phyloP scores from a whole-genome alignment of 495 filamentous ascomycete genomes.

The Darksidea phi region DNA sequence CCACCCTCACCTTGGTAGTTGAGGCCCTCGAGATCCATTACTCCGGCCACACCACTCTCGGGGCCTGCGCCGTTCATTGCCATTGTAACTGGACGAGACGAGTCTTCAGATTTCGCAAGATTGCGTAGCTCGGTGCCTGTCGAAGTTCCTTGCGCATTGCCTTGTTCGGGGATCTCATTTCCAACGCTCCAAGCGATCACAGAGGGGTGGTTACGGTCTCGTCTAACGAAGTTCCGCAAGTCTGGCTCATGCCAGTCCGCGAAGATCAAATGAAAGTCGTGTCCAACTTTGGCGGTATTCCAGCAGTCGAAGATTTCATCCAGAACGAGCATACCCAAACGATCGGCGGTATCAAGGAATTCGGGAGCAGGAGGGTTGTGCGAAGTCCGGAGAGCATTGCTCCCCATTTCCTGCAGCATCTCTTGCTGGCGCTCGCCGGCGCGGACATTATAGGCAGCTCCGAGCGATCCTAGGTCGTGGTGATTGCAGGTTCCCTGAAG shows the following conservation, averaged over 20 bases:
- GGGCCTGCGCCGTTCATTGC: slow-evolving; percentile 46
- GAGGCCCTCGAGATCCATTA: slow-evolving; percentile 48
- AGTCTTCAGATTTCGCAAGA: slow-evolving; percentile 49
- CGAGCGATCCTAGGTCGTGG: slow-evolving; percentile 51
- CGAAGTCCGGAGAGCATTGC: slow-evolving; percentile 51
- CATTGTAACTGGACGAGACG: slow-evolving; percentile 44
- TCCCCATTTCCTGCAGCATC: slow-evolving; percentile 50
- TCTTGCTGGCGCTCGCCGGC: slow-evolving; percentile 49
- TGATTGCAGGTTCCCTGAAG: slow-evolving; percentile 51
- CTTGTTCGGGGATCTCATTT: slow-evolving; percentile 51
- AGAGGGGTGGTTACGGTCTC: slow-evolving; percentile 55
- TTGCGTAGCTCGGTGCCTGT: slow-evolving; percentile 20
- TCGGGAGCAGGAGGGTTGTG: slow-evolving; percentile 38
- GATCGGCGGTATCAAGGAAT: slow-evolving; percentile 20
- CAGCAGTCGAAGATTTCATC: slow-evolving; percentile 49
- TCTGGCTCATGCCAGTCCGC: slow-evolving; percentile 51
- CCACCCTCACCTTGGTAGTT: slow-evolving; percentile 58
- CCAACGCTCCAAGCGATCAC: slow-evolving; percentile 52
- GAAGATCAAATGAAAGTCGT: slow-evolving; percentile 52
- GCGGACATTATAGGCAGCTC: slow-evolving; percentile 49
- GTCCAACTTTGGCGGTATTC: slow-evolving; percentile 44
- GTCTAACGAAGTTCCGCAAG: slow-evolving; percentile 48
- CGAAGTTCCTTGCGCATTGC: slow-evolving; percentile 33
- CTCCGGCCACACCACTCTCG: slow-evolving; percentile 38
- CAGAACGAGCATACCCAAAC: slow-evolving; percentile 13